phyloP scores from a whole-genome alignment of 805 yeast species.

The Candida coleopterorum region DNA sequence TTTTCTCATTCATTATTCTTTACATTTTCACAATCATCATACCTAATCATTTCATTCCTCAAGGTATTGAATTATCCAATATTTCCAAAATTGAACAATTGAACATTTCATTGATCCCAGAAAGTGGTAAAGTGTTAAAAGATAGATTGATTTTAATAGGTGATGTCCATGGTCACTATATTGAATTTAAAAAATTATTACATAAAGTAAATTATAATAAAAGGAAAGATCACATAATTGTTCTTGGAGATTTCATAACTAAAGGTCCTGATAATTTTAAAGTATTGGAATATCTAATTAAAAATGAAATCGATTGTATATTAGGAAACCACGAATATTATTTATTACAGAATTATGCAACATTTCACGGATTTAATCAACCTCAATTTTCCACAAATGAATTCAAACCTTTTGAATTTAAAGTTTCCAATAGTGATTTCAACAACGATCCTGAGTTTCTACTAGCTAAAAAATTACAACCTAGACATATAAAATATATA shows the following conservation, averaged over 20 bases:
- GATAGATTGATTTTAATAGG: slow-evolving; percentile 69
- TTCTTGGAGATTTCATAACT: slow-evolving; percentile 80
- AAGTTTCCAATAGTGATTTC: slow-evolving; percentile 12
- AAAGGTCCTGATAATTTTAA: slow-evolving; percentile 76
- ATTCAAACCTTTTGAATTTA: neutral
- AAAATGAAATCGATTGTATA: slow-evolving; percentile 62
- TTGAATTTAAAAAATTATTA: slow-evolving; percentile 51
- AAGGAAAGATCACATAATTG: slow-evolving; percentile 52
- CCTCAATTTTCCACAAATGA: slow-evolving; percentile 21
- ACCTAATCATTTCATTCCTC: slow-evolving; percentile 33
- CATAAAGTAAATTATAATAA: slow-evolving; percentile 43
- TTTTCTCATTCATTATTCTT: slow-evolving; percentile 13
- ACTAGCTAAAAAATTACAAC: slow-evolving; percentile 51
- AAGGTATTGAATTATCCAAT: slow-evolving; percentile 20
- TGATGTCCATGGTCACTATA: slow-evolving; percentile 80
- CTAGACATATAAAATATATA: slow-evolving; percentile 57
- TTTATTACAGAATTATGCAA: slow-evolving; percentile 60
- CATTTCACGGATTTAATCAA: slow-evolving; percentile 45
- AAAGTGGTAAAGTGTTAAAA: slow-evolving; percentile 8
- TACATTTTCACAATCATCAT: slow-evolving; percentile 29
- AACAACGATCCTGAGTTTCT: slow-evolving; percentile 34
- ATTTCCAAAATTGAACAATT: slow-evolving; percentile 22
- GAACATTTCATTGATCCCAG: slow-evolving; percentile 21
- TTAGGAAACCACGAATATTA: slow-evolving; percentile 88
- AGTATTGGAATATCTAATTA: slow-evolving; percentile 61